These are phyloP conservation scores for Cytospora piceae DNA, from an alignment of 2,329 filamentous ascomycete species.

Conservation along the genomic window DNA sequence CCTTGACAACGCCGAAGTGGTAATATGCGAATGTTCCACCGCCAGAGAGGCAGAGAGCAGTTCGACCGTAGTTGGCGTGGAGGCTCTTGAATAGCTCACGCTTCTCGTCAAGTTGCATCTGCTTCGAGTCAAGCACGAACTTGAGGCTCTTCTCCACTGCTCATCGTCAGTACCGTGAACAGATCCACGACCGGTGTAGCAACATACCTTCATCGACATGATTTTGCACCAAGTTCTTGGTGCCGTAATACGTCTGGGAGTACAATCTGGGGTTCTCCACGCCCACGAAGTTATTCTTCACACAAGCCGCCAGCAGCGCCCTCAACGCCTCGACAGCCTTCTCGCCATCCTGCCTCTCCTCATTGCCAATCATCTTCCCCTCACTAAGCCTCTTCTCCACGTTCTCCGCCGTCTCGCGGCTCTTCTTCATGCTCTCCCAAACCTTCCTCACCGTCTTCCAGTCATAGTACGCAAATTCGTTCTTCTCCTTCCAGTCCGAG, in stretches of 20 bases:
- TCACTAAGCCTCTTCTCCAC: conserved; percentile 42
- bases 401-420: conserved; percentile 62
- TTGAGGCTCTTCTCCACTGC: conserved; percentile 67
- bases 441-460: conserved; percentile 79
- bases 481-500: conserved; percentile 76
- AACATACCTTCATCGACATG: conserved; percentile 78
- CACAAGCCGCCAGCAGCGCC: conserved; percentile 80
- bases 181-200: too few species aligned
- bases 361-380: conserved; percentile 45
- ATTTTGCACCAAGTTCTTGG: conserved; percentile 90
- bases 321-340: conserved; percentile 75
- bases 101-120: conserved; percentile 74
- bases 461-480: conserved; percentile 85
- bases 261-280: conserved; percentile 95
- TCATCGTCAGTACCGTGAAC: conserved; percentile 26
- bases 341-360: conserved; percentile 41
- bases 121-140: conserved; percentile 69
- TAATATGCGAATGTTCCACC: conserved; percentile 96
- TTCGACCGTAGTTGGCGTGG: conserved; percentile 88
- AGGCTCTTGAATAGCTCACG: conserved; percentile 83
- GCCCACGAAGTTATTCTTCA: conserved; percentile 97
- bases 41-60: conserved; percentile 89
- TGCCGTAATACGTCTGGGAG: conserved; percentile 95
- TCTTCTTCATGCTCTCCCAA: conserved; percentile 71
- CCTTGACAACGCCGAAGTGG: conserved; percentile 91